A percentile compares a stretch with the other conserved stretches of the same genome.
Conservation (phyloP, 306 rosid species). For the Corylus americana region DNA sequence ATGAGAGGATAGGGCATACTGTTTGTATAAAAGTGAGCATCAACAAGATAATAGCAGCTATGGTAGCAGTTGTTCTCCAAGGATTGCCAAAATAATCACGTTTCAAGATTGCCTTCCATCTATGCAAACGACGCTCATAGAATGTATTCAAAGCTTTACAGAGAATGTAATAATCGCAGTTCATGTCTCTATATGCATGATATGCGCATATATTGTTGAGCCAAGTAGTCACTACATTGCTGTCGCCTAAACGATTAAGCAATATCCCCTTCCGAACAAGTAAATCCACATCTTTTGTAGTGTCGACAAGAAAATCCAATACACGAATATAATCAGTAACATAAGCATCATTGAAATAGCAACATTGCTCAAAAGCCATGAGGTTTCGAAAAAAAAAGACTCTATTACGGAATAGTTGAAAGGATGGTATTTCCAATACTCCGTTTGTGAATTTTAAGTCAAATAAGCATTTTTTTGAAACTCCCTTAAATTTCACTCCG, state of each 20-base stretch:
- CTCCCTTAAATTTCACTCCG: not conserved
- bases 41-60: not conserved
- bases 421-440: not conserved
- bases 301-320: too few species aligned
- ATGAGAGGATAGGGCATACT: constrained; percentile 6
- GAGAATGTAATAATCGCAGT: too few species aligned
- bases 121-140: not conserved
- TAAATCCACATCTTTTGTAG: too few species aligned
- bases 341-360: not conserved
- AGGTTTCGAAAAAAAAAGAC: not conserved
- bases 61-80: not conserved
- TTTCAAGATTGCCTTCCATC: not conserved
- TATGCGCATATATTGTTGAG: too few species aligned
- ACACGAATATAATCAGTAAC: not conserved
- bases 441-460: not conserved
- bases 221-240: too few species aligned
- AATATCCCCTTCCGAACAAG: too few species aligned
- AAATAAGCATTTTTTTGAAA: not conserved
- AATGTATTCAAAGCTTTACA: too few species aligned
- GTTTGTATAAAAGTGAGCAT: not conserved
- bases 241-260: too few species aligned
- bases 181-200: too few species aligned
- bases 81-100: not conserved
- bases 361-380: not conserved
- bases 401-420: not conserved